Base-by-base conservation (phyloP, 2,329 filamentous ascomycete genomes). In the Aspergillus flavus region DNA sequence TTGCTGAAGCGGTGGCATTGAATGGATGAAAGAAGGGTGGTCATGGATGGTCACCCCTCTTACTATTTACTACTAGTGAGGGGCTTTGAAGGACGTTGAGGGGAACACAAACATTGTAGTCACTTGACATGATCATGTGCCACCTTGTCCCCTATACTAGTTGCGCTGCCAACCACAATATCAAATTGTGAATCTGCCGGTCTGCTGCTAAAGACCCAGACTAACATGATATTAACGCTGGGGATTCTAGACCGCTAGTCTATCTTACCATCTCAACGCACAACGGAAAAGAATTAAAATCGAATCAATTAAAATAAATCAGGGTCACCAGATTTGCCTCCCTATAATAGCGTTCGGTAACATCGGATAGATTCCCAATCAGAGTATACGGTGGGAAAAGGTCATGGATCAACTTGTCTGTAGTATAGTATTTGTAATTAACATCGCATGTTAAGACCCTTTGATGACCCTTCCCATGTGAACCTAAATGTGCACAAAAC, bases 81-180 rank as follows among this genome's bases (percentile, higher is more conserved):
- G 52, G 52, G 52, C 36, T 26, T 16, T 12, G 21, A 32, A 34
- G 26, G 7, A 12, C 11, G 28, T 54, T 23, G 52, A 23, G 32
- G 50, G 30, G 50, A 36, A 54, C 50, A 55, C 52, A 55, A 53
- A n/a, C 21, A 19, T 16, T 2, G 32, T 21, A 36, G 52, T 55
- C 52, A 55, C 52, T 55, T 55, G 52, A 55, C 52, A 12, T 19
- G 52, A 55, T 55, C 52, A 55, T 39, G 52, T 55, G 52, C 52
- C 30, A 55, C 21, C 30, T 32, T 21, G 28, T 54, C 21, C 52
- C 52, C 32, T 53, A 53, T 36, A n/a, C 39, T n/a, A 39, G 7
- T 39, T 36, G 52, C 26, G 26, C 26, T 32, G 30, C 28, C 19
- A n/a, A 36, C 52, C 21, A n/a, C 7, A 41, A n/a, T 14, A 36